Evolutionary conservation across 2,329 filamentous ascomycete species (phyloP).

Genomic region (Stylonectria norvegica): DNA sequence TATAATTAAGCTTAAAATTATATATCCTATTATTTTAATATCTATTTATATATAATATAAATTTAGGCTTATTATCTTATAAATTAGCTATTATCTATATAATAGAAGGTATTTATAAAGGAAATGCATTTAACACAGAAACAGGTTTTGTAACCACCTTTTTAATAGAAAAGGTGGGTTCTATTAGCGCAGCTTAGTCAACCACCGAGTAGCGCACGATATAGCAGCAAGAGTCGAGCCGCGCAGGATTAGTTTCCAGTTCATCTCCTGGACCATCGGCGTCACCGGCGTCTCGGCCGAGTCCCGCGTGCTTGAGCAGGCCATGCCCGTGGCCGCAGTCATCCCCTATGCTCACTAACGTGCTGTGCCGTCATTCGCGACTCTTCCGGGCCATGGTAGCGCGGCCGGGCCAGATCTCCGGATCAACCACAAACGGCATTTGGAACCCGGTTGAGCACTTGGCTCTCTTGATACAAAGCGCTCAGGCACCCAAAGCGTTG

Average conservation of each 20-base stretch:
- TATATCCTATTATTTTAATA: too few species aligned
- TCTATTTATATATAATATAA: too few species aligned
- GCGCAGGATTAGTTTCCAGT: too few species aligned
- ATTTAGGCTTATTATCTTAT: too few species aligned
- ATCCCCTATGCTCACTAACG: constrained; percentile 46
- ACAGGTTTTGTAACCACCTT: too few species aligned
- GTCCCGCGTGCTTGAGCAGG: constrained; percentile 41
- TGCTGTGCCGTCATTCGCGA: constrained; percentile 40
- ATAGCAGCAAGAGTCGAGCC: constrained; percentile 28
- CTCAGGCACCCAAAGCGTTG: constrained; percentile 41
- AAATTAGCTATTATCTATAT: too few species aligned
- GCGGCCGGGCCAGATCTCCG: constrained; percentile 52
- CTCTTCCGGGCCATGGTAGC: constrained; percentile 43
- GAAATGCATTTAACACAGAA: too few species aligned
- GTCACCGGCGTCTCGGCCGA: constrained; percentile 32
- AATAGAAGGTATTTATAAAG: too few species aligned
- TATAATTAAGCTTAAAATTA: too few species aligned
- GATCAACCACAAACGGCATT: constrained; percentile 45
- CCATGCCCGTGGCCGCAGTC: constrained; percentile 36
- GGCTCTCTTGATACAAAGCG: constrained; percentile 47
- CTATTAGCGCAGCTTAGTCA: too few species aligned
- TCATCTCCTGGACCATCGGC: constrained; percentile 43
- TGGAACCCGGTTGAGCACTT: constrained; percentile 55
- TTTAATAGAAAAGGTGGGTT: too few species aligned
- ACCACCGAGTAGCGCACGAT: too few species aligned